Evolutionary conservation across 306 rosid genomes (phyloP), one percentile per base, ranked within the genome.

Genomic region (Ochetophila trinervis): DNA sequence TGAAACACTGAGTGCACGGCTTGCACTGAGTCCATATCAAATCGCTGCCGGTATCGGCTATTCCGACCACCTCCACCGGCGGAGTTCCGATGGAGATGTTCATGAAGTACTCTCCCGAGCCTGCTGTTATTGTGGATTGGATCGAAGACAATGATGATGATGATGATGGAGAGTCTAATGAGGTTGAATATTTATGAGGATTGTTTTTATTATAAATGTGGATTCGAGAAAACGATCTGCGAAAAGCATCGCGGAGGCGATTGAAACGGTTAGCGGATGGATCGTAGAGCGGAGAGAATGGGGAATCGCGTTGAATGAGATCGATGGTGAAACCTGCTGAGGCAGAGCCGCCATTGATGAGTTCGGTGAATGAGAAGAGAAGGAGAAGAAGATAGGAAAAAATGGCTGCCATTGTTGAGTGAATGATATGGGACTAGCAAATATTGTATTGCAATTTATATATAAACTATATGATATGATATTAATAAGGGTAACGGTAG

Each of bases 11-110:
- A 4, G 10, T 35, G 59, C 90, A 87, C 15, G 91, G 93, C 60
- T 72, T 35, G 63, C 90, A 89, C 17, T 89, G 96, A 2, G 82
- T 76, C 94, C 91, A 86, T 0, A 63, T 83, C 0, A 86, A 84
- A 19, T 84, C 94, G 20, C 96, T 86, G 16, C 96, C 94, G 0
- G 86, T 84, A 57, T 89, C 96, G 0, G 73, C 87, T 7, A 84
- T 72, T 6, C 78, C 90, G n/a, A 78, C 56, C 9, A 79, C 4
- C 34, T 74, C 52, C 2, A 77, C 63, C 0, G 85, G 81, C 0
- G 91, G 87, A 12, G 91, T 84, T 48, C 94, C 94, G 0, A 87
- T 10, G 0, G 85, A 85, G 0, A 83, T 3, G 23, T 76, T 67
- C 86, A 87, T 79, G 9, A 81, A 63, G 52, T 81, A 90, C 71